Evolutionary conservation across 2,329 filamentous ascomycete genomes (phyloP), one percentile per base, ranked within the genome.

Genomic region (Sarocladiaceae sp.): DNA sequence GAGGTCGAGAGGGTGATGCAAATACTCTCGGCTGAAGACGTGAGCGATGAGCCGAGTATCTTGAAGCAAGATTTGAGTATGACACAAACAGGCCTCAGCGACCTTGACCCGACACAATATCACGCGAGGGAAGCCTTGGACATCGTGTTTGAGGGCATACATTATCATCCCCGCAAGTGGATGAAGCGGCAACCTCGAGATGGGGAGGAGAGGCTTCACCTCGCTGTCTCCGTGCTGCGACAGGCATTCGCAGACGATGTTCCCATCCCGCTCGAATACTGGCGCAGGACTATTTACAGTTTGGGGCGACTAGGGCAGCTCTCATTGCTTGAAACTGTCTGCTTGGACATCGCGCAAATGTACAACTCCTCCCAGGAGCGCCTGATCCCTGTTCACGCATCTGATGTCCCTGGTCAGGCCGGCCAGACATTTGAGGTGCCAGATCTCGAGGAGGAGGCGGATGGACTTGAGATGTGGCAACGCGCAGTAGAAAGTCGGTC

Each of bases 231-330:
- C 10, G 34, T 21, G 4, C 34, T 39, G 5, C 34, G 34, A 24
- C 34, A 39, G 26, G 34, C 34, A 24, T 16, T 39, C 19, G 11
- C 20, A 3, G 7, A 63, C 23, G 52, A 61, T 20, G 52, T 65
- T 20, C 58, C 60, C 16, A 56, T 69, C 23, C 62, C 63, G n/a
- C 47, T 59, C 4, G 49, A 49, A 10, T 62, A 59, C 27, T 75
- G 73, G 70, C 62, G 60, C 45, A 62, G 62, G 3, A 49, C 76
- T 0, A 49, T 78, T 10, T 64, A 63, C 32, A 63, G 61, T 32
- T 62, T 76, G 3, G 66, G 70, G 2, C 65, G 67, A 2, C 55
- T 63, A n/a, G 62, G 65, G 10, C 66, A 64, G 12, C 55, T 75
- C 10, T 55, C 63, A 2, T 68, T 73, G n/a, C 53, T 77, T 3